These are phyloP conservation scores for Paracoccidioides lutzii DNA, from an alignment of 2,329 filamentous ascomycete genomes.

Conservation along the genomic window DNA sequence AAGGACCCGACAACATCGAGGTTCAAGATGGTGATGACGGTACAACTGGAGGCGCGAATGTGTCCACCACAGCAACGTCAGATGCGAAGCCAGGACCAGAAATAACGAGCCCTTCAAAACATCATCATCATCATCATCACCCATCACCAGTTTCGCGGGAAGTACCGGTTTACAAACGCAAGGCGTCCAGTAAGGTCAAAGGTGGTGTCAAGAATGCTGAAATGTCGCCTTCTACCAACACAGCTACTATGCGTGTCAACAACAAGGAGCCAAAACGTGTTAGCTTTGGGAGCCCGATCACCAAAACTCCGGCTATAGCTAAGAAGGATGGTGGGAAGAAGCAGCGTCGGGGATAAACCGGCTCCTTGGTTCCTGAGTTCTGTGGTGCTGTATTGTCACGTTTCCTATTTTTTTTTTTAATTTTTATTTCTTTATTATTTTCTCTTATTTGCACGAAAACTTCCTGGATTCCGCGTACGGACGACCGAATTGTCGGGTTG, in stretches of 20 bases:
- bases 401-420: not conserved
- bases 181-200: slow-evolving; percentile 14
- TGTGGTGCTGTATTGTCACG: slow-evolving; percentile 1
- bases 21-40: slow-evolving; percentile 35
- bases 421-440: not conserved
- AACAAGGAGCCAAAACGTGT: slow-evolving; percentile 26
- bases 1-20: slow-evolving; percentile 38
- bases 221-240: not conserved
- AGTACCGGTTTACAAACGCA: slow-evolving; percentile 20
- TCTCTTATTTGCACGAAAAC: too few species aligned
- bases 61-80: slow-evolving; percentile 19
- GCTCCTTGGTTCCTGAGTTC: not conserved
- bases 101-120: slow-evolving; percentile 18
- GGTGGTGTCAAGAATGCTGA: not conserved
- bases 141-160: slow-evolving; percentile 19
- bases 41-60: slow-evolving; percentile 10
- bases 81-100: slow-evolving; percentile 24
- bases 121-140: slow-evolving; percentile 2
- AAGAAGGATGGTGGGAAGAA: slow-evolving; percentile 19
- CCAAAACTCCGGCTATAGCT: slow-evolving; percentile 17
- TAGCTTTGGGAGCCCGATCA: slow-evolving; percentile 24
- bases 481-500: not conserved
- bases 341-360: slow-evolving; percentile 5
- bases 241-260: slow-evolving; percentile 10
- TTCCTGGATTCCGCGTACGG: too few species aligned